Base-by-base conservation (phyloP, 2,329 filamentous ascomycete species). In the Domatiomyces globalis region DNA sequence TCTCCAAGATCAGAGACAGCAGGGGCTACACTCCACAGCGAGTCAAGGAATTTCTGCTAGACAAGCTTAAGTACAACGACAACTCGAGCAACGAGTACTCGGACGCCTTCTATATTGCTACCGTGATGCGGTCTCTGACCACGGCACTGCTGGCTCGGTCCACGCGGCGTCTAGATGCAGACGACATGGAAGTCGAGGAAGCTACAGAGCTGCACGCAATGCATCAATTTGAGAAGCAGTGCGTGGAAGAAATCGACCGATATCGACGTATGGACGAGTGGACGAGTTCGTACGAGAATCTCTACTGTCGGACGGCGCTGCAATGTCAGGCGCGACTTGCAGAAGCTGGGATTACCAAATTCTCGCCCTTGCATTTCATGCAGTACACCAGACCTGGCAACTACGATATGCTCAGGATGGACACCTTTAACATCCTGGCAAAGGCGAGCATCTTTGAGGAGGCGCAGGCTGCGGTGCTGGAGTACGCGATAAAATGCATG, bases 21-120 rank as follows among this genome's bases (percentile, higher is more conserved):
- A 77, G 82, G 50, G 85, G 87, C 39, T 84, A 80, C 61, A 89
- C 88, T 50, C 89, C 90, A 0, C 74, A 83, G 62, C 75, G 82
- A 49, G 87, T 87, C 4, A 85, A 89, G 52, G 78, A 79, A 42
- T 94, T 95, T 65, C 78, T 98, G 46, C 78, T 94, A 19, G 88
- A 95, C 60, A 85, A 94, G 63, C 73, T 98, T 33, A 83, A 85
- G 47, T 90, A 88, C 70, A 98, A 98, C 63, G 89, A 98, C 68
- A 98, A 98, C 63, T 83, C 85, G 2, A 84, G 85, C 54, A 98
- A 98, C 61, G 69, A 83, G 48, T 94, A 80, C 63, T 95, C 89
- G 4, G 94, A 98, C 62, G 84, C 89, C 56, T 82, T 86, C 61
- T 98, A 95, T 63, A 80, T 98, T 50, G 81, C 87, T 6, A 84